phyloP scores from a whole-genome alignment of 2,329 filamentous ascomycete species.

The Fusarium beomiforme region DNA sequence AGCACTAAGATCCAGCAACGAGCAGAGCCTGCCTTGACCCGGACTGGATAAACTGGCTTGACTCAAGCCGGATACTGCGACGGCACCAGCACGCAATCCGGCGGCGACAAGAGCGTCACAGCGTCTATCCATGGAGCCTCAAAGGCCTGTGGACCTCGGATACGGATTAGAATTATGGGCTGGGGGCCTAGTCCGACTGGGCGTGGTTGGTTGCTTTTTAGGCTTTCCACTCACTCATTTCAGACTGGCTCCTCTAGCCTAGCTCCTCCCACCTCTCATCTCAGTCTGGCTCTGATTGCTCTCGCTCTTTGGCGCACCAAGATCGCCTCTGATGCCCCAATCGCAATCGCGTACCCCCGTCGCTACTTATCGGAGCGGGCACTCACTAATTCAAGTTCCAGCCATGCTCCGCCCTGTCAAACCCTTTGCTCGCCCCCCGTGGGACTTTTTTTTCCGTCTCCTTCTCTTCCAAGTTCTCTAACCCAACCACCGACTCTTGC shows the following conservation, averaged over 20 bases:
- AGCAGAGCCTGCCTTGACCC: conserved; percentile 33
- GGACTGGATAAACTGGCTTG: conserved; percentile 38
- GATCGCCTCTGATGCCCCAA: conserved; percentile 31
- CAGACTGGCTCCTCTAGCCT: background rate
- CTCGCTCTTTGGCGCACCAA: conserved; percentile 22
- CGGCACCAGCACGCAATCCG: conserved; percentile 42
- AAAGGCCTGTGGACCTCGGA: conserved; percentile 32
- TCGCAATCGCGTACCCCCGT: conserved; percentile 30
- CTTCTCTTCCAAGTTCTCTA: conserved; percentile 14
- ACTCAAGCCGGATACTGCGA: conserved; percentile 32
- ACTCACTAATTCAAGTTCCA: conserved; percentile 38
- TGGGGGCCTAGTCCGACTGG: conserved; percentile 30
- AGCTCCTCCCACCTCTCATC: conserved; percentile 22
- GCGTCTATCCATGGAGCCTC: conserved; percentile 36
- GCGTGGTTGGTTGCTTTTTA: conserved; percentile 40
- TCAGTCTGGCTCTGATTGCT: conserved; percentile 23
- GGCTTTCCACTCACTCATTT: conserved; percentile 31
- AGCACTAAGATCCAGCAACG: conserved; percentile 29
- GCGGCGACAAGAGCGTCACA: conserved; percentile 39
- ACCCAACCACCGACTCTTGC: conserved; percentile 34
- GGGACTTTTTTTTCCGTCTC: conserved; percentile 11
- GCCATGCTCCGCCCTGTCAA: conserved; percentile 40
- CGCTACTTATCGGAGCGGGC: conserved; percentile 20
- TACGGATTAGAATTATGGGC: conserved; percentile 42
- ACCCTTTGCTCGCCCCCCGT: conserved; percentile 40